Base-by-base conservation (phyloP, 2,329 filamentous ascomycete genomes). In the Arthrobotrys megalospora region DNA sequence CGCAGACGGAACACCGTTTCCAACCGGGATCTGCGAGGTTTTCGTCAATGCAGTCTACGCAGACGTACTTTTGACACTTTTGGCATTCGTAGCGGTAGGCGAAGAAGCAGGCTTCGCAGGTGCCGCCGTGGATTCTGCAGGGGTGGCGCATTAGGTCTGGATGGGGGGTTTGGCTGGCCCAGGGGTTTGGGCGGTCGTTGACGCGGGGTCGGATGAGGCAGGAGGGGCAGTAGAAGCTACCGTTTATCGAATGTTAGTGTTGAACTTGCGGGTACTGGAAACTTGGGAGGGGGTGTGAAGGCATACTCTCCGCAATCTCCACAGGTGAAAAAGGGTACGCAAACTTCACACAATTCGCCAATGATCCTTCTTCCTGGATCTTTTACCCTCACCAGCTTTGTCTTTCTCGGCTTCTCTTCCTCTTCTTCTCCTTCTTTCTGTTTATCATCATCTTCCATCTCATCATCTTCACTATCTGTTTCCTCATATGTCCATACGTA, bases 221-320 rank as follows among this genome's bases (percentile, higher is more conserved):
- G 45, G 67, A 67, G 16, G 67, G 62, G 11, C 67, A 78, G 47
- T 67, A 72, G 45, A 78, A 78, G 11, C 73, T 78, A 52, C 36
- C 41, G 38, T 21, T 6, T 21, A 21, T 14, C 11, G 16, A 2
- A 11, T 24, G 19, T 58, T 53, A 64, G 36, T 43, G 32, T 48
- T 28, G 36, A 38, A 10, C 4, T 19, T 19, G 14, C 14, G 10
- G 11, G 4, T 36, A 45, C 6, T 3, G 11, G 10, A 45, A 12
- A 41, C 24, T 12, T 45, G 19, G 6, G 19, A 11, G 45, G 16
- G 43, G 7, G 8, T 21, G 43, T 21, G 43, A 47, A 53, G 53
- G 12, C 34, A 24, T 71, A 78, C 73, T 68, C 67, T 41, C 67
- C 75, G 32, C 75, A 78, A 36, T 78, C 75, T 19, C 75, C 75